Percentiles rank a stretch among this genome's conserved stretches.
Conservation (phyloP, 345 rosid species). For the Gynandropsis gynandra region DNA sequence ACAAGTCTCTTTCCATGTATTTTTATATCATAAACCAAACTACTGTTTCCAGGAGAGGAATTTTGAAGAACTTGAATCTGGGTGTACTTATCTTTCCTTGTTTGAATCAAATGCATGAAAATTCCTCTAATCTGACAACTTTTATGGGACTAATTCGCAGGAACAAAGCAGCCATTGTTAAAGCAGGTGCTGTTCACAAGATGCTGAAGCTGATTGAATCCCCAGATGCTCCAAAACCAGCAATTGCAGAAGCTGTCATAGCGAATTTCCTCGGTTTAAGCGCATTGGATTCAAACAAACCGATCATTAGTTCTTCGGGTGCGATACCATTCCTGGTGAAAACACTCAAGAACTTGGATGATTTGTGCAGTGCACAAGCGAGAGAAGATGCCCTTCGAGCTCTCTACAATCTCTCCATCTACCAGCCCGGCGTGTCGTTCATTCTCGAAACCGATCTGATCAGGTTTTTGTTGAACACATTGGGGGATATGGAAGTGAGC, state of each 20-base stretch:
- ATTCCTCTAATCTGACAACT: too few relatives aligned
- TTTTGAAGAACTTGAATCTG: too few relatives aligned
- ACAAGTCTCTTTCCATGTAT: slow-evolving; percentile 40
- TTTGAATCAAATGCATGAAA: too few relatives aligned
- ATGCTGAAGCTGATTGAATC: slow-evolving; percentile 73
- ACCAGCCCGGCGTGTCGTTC: slow-evolving; percentile 38
- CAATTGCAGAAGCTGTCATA: slow-evolving; percentile 60
- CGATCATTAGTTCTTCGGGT: slow-evolving; percentile 77
- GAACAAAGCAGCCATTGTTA: slow-evolving; percentile 91
- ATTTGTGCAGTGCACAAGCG: slow-evolving; percentile 44
- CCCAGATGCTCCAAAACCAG: slow-evolving; percentile 33
- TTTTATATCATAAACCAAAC: background rate
- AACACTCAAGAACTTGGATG: slow-evolving; percentile 36
- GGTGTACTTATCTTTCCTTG: too few relatives aligned
- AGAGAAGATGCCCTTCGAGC: slow-evolving; percentile 86
- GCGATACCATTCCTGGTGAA: slow-evolving; percentile 65
- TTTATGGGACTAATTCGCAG: slow-evolving; percentile 28
- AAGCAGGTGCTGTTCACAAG: slow-evolving; percentile 85
- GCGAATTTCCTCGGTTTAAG: slow-evolving; percentile 89
- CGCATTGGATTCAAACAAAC: slow-evolving; percentile 76
- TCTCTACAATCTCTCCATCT: slow-evolving; percentile 76
- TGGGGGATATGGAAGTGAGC: slow-evolving; percentile 89
- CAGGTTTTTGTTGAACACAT: slow-evolving; percentile 41
- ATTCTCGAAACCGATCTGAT: slow-evolving; percentile 59
- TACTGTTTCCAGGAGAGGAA: too few relatives aligned